Percentiles rank a stretch among this genome's conserved stretches.
These are phyloP conservation scores for Globisporangium cystogenes DNA, from an alignment of 352 stramenopile species.

Conservation along the genomic window DNA sequence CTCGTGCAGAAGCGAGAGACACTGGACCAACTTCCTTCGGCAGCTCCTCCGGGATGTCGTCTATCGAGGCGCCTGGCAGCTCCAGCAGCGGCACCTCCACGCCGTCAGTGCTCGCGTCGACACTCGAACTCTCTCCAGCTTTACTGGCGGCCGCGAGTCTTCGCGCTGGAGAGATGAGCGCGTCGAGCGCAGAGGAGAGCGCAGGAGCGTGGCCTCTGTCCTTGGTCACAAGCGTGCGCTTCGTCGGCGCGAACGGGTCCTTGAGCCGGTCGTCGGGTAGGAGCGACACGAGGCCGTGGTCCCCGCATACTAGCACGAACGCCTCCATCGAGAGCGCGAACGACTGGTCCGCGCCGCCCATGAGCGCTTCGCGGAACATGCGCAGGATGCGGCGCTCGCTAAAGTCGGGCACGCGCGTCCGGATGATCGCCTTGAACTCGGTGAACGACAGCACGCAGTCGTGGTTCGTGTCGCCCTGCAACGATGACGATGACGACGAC, in stretches of 20 bases:
- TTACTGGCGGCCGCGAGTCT: not conserved
- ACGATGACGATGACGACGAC: not conserved
- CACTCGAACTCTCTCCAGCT: not conserved
- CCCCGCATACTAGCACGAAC: slow-evolving; percentile 63
- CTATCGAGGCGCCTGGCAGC: not conserved
- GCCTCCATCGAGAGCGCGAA: slow-evolving; percentile 69
- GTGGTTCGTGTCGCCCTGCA: slow-evolving; percentile 63
- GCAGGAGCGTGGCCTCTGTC: not conserved
- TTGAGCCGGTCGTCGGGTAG: slow-evolving; percentile 51
- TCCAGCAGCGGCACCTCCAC: not conserved
- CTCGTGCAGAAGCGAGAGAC: slow-evolving; percentile 9
- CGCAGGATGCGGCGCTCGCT: slow-evolving; percentile 63
- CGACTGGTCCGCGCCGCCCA: slow-evolving; percentile 51
- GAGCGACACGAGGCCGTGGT: slow-evolving; percentile 65
- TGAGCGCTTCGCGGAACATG: slow-evolving; percentile 74
- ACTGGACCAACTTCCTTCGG: slow-evolving; percentile 1
- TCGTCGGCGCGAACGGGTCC: slow-evolving; percentile 30
- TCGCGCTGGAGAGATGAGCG: slow-evolving; percentile 4
- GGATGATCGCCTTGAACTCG: slow-evolving; percentile 65
- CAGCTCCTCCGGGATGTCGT: slow-evolving; percentile 38
- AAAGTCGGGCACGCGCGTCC: slow-evolving; percentile 44
- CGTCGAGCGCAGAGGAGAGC: slow-evolving; percentile 3
- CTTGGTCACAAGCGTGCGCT: not conserved
- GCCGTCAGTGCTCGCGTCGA: not conserved
- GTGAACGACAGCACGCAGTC: slow-evolving; percentile 63